Percentiles rank a stretch among this genome's conserved stretches.
These are phyloP conservation scores for Saccharomyces hybrid DNA, from an alignment of 1,139 yeast species.

Conservation along the genomic window DNA sequence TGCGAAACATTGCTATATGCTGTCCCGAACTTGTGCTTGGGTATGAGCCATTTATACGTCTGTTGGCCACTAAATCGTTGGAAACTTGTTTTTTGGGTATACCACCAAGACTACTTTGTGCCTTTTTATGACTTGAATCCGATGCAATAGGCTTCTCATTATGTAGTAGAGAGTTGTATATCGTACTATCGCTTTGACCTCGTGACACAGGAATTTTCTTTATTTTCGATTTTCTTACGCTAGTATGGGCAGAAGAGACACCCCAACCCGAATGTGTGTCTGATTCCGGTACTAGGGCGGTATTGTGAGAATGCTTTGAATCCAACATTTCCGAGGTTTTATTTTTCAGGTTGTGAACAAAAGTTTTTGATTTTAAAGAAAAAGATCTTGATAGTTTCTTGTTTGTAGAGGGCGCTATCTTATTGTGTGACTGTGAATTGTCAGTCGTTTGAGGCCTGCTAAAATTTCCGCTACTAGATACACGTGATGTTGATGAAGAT, in stretches of 20 bases:
- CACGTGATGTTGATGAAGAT: background rate
- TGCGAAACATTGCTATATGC: background rate
- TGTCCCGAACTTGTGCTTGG: background rate
- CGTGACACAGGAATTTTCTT: constrained; percentile 7
- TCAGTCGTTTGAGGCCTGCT: background rate
- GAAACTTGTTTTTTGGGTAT: background rate
- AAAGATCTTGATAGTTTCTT: constrained; percentile 23
- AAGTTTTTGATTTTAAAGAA: constrained; percentile 22
- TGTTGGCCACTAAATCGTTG: background rate
- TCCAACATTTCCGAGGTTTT: constrained; percentile 7
- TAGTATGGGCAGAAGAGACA: constrained; percentile 10
- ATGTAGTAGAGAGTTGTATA: constrained; percentile 2
- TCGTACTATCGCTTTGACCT: constrained; percentile 27
- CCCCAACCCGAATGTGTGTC: constrained; percentile 29
- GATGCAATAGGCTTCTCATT: background rate
- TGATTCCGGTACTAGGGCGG: constrained; percentile 5
- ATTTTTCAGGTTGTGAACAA: constrained; percentile 19
- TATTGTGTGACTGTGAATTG: background rate
- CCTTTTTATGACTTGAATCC: background rate
- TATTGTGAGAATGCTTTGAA: constrained; percentile 1
- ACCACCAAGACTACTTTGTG: background rate
- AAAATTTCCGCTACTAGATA: background rate
- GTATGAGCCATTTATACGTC: background rate
- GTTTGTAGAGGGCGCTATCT: background rate
- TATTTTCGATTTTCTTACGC: background rate